Base-by-base conservation (phyloP, 306 rosid species). In the Citrullus colocynthis region DNA sequence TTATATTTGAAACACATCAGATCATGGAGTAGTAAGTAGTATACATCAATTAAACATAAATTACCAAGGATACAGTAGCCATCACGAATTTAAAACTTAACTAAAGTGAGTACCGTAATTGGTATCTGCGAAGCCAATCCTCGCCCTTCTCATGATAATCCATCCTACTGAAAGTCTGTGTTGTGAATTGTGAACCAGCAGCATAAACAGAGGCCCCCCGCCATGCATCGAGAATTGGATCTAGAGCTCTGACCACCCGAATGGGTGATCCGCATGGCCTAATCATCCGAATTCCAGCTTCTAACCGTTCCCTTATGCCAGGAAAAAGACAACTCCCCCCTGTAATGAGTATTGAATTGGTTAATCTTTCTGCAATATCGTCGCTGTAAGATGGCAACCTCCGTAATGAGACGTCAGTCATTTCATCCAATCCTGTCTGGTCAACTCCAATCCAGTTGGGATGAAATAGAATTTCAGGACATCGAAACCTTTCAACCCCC, bases 361-460 rank as follows among this genome's bases (percentile, higher is more conserved):
- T 92, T 60, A 95, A 86, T 82, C 91, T 86, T 83, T 80, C 77
- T 82, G 88, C 97, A 69, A 91, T 74, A 70, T 63, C 84, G 65
- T 81, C 80, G 48, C 69, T 84, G 37, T 84, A 78, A 15, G 82
- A 80, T 55, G 92, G 87, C 83, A 95, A 79, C 88, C 99, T 89
- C 87, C 90, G 91, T 51, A 92, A 78, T 1, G 97, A 90, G 74
- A 95, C 85, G 58, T 96, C 99, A 0, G 90, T 84, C 99, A 95
- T 92, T 88, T 95, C 97, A 77, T 91, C 99, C 61, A 95, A 74
- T 30, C 99, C 99, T 30, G 85, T 93, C 82, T 90, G 97, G 85
- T 95, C 97, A 14, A 92, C 87, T 56, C 91, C 99, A 14, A 92
- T 74, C 99, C 97, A 92, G 81, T 91, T 95, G 77, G 99, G 97